phyloP scores from a whole-genome alignment of 139 green algal genomes.

The Chlamydomonas sphaeroides region DNA sequence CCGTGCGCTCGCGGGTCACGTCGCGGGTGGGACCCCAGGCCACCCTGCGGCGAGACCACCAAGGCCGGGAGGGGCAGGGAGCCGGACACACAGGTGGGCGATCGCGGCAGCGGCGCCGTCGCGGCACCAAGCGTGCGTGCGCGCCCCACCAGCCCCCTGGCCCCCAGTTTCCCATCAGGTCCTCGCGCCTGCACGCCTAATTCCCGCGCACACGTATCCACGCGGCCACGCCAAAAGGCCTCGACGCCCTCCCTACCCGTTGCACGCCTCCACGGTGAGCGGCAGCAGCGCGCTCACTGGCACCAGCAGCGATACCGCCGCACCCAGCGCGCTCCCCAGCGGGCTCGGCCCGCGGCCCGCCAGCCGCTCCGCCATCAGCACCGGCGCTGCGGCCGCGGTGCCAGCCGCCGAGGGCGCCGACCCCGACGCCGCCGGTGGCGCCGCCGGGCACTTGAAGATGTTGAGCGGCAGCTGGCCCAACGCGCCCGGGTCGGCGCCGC shows the following conservation, averaged over 20 bases:
- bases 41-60: slow-evolving; percentile 12
- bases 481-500: slow-evolving; percentile 1
- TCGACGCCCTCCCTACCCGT: too few species aligned
- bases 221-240: too few species aligned
- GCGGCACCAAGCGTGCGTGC: too few species aligned
- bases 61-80: not conserved
- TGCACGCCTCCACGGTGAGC: slow-evolving; percentile 50
- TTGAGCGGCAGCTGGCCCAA: slow-evolving; percentile 46
- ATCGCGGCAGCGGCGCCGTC: too few species aligned
- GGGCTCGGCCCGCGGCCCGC: not conserved
- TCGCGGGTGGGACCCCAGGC: slow-evolving; percentile 15
- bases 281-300: slow-evolving; percentile 47
- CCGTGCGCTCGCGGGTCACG: slow-evolving; percentile 9
- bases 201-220: too few species aligned
- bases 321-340: slow-evolving; percentile 32
- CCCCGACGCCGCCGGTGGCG: not conserved
- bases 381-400: not conserved
- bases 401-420: not conserved
- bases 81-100: too few species aligned
- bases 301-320: slow-evolving; percentile 44
- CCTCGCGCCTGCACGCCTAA: too few species aligned
- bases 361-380: slow-evolving; percentile 7
- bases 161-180: too few species aligned
- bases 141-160: too few species aligned
- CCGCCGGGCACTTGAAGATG: slow-evolving; percentile 21